Conservation (phyloP, 1,284 basidiomycete genomes). For the Somion occarium region DNA sequence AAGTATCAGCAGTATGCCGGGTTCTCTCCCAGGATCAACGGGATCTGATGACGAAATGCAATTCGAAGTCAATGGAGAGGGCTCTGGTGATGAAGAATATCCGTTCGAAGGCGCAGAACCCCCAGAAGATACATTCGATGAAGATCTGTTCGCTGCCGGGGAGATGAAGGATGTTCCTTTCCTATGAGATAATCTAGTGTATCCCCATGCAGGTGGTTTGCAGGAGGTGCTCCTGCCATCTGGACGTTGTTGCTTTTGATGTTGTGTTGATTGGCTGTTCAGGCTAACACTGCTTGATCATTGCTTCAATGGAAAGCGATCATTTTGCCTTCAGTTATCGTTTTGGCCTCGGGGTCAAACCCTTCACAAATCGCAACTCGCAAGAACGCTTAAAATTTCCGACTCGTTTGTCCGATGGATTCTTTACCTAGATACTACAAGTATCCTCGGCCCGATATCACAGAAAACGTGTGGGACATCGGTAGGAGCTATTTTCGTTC, state of each 20-base stretch:
- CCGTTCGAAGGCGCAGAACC: conserved; percentile 35
- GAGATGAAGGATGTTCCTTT: conserved; percentile 86
- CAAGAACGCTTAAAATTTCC: too few relatives aligned
- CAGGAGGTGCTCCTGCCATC: background rate
- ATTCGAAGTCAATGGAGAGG: conserved; percentile 47
- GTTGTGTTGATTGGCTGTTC: background rate
- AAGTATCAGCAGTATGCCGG: conserved; percentile 81
- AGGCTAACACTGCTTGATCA: background rate
- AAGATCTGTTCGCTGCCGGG: conserved; percentile 74
- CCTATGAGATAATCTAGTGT: conserved; percentile 32
- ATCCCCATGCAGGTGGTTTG: too few relatives aligned
- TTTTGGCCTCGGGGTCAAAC: background rate
- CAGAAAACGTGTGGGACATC: too few relatives aligned
- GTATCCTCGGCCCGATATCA: too few relatives aligned
- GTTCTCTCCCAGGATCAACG: conserved; percentile 49
- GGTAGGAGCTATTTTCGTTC: too few relatives aligned
- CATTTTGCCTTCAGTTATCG: background rate
- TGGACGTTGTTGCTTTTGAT: background rate
- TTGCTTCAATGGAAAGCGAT: background rate
- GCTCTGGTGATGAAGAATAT: conserved; percentile 28
- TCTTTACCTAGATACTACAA: too few relatives aligned
- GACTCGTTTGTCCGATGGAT: too few relatives aligned
- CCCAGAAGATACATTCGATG: conserved; percentile 67
- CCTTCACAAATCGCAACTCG: too few relatives aligned
- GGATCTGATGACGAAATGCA: conserved; percentile 40